Conservation (phyloP, 164 flowering plant species). For the Cinnamomum chago region DNA sequence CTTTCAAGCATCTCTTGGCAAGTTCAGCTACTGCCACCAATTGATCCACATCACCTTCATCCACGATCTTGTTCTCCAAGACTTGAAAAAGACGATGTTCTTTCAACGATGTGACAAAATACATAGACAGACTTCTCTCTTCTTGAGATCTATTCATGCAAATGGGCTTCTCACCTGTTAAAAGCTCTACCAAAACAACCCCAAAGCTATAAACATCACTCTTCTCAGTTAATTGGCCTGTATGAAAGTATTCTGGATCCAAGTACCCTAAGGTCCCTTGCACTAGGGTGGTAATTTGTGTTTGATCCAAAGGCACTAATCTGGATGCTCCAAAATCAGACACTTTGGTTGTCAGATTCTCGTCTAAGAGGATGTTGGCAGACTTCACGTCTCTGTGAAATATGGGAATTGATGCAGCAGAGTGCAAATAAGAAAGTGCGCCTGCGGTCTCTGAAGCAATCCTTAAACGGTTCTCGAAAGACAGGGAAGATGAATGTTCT, state of each 20-base stretch:
- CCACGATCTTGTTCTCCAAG: slow-evolving; percentile 29
- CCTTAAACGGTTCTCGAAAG: neutral
- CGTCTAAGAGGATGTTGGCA: slow-evolving; percentile 1
- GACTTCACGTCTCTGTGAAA: slow-evolving; percentile 9
- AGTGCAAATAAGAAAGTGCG: slow-evolving; percentile 8
- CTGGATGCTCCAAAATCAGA: slow-evolving; percentile 6
- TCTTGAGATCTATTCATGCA: slow-evolving; percentile 36
- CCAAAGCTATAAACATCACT: slow-evolving; percentile 10
- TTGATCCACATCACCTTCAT: slow-evolving; percentile 19
- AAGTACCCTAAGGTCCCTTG: neutral
- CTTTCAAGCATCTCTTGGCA: slow-evolving; percentile 42
- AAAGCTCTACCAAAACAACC: neutral
- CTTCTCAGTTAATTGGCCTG: neutral
- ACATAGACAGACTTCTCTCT: slow-evolving; percentile 41
- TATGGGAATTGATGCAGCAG: slow-evolving; percentile 2
- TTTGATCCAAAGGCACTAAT: neutral
- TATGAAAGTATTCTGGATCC: neutral
- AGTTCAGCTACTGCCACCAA: slow-evolving; percentile 30
- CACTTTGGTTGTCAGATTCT: neutral
- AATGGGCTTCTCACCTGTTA: slow-evolving; percentile 49
- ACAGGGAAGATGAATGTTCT: no score
- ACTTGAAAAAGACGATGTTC: slow-evolving; percentile 30
- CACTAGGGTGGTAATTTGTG: neutral
- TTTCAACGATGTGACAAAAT: slow-evolving; percentile 26
- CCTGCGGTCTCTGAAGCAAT: slow-evolving; percentile 1